Evolutionary conservation across 2,329 filamentous ascomycete genomes (phyloP).

Genomic region (Sporothrix euskadiensis): DNA sequence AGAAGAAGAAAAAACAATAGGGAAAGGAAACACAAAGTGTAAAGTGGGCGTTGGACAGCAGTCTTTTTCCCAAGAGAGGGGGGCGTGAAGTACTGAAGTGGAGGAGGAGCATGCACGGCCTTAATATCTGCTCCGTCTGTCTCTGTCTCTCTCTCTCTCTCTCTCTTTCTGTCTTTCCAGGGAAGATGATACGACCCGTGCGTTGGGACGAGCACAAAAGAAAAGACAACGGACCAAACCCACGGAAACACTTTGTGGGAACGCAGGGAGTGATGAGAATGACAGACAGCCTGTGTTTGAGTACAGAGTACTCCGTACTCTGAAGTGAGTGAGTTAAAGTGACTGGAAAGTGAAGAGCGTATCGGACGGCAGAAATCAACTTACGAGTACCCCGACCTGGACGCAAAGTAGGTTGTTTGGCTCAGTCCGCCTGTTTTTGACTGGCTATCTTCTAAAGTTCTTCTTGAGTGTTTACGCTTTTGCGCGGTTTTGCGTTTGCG

Average conservation of each 20-base stretch:
- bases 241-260: not conserved
- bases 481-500: not conserved
- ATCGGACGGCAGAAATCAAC: not conserved
- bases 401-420: not conserved
- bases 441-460: not conserved
- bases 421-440: not conserved
- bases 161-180: not conserved
- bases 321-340: not conserved
- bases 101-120: constrained; percentile 9
- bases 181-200: not conserved
- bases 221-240: not conserved
- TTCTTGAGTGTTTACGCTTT: not conserved
- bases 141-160: not conserved
- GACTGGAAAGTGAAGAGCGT: not conserved
- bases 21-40: not conserved
- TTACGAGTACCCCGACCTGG: not conserved
- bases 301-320: not conserved
- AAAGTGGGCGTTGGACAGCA: not conserved
- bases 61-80: not conserved
- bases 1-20: not conserved
- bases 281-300: not conserved
- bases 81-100: not conserved
- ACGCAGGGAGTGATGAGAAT: not conserved
- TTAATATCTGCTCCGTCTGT: not conserved
- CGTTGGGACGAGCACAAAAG: not conserved